Conservation (phyloP, 2,329 filamentous ascomycete genomes). For the Diaporthe sp. region DNA sequence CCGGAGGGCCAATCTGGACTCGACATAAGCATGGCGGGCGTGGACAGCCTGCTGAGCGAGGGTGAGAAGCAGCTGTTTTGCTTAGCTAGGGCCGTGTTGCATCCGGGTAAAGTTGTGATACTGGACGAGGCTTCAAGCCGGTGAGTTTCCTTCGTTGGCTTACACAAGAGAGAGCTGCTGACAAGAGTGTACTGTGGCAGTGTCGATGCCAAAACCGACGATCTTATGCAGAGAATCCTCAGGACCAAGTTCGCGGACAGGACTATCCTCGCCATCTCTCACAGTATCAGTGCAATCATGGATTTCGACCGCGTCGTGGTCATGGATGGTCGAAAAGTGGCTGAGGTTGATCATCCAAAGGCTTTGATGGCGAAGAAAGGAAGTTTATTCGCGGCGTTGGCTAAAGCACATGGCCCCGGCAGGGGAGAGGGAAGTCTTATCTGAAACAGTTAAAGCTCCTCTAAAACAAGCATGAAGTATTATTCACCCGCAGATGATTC, state of each 20-base stretch:
- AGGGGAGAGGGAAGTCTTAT: background rate
- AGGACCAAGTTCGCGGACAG: background rate
- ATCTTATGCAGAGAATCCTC: background rate
- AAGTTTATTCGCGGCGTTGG: background rate
- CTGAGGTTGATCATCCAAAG: background rate
- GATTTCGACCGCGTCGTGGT: constrained; percentile 17
- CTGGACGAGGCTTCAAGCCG: background rate
- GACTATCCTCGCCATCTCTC: constrained; percentile 2
- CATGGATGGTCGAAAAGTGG: constrained; percentile 1
- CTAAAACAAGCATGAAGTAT: background rate
- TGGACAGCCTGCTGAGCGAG: constrained; percentile 58
- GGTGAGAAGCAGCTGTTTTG: constrained; percentile 65
- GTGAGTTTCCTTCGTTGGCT: background rate
- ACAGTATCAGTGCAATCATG: background rate
- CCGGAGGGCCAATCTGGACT: constrained; percentile 49
- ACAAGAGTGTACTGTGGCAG: background rate
- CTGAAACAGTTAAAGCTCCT: background rate
- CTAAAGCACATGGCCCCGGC: background rate
- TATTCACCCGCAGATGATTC: background rate
- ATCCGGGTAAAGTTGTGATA: constrained; percentile 30
- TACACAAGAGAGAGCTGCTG: background rate
- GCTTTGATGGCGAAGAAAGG: background rate
- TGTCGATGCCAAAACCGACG: background rate
- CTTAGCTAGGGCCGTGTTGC: constrained; percentile 60
- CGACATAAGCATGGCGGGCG: constrained; percentile 48